phyloP scores from a whole-genome alignment of 2,329 filamentous ascomycete species.

The Macrophomina tecta region DNA sequence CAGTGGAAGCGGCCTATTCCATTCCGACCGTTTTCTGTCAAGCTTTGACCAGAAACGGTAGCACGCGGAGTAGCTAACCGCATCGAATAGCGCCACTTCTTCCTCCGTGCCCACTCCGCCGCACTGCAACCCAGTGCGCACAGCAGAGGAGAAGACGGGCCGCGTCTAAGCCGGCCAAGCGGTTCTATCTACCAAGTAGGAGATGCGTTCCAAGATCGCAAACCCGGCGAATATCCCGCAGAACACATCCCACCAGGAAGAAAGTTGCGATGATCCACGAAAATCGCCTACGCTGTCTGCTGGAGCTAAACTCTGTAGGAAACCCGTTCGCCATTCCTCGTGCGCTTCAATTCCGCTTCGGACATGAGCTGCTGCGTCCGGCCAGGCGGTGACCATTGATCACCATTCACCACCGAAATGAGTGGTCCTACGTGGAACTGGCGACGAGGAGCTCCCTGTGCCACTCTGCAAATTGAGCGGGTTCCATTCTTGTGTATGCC shows the following conservation, averaged over 20 bases:
- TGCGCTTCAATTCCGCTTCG: not conserved
- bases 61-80: not conserved
- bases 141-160: not conserved
- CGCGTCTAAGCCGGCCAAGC: not conserved
- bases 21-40: conserved; percentile 11
- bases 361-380: not conserved
- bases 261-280: not conserved
- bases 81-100: not conserved
- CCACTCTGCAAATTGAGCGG: not conserved
- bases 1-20: not conserved
- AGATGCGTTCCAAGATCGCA: not conserved
- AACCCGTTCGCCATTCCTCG: not conserved
- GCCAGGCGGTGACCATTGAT: not conserved
- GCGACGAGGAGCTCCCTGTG: not conserved
- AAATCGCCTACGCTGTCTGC: not conserved
- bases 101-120: not conserved
- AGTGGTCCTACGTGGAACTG: conserved; percentile 2
- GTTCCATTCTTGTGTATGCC: not conserved
- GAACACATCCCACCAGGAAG: not conserved
- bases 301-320: not conserved
- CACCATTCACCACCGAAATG: not conserved
- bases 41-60: conserved; percentile 7
- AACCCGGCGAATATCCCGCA: not conserved
- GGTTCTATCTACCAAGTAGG: not conserved
- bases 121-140: not conserved